A percentile compares a stretch with the other conserved stretches of the same genome.
Conservation (phyloP, 2,329 filamentous ascomycete species). For the Lachnellula suecica region DNA sequence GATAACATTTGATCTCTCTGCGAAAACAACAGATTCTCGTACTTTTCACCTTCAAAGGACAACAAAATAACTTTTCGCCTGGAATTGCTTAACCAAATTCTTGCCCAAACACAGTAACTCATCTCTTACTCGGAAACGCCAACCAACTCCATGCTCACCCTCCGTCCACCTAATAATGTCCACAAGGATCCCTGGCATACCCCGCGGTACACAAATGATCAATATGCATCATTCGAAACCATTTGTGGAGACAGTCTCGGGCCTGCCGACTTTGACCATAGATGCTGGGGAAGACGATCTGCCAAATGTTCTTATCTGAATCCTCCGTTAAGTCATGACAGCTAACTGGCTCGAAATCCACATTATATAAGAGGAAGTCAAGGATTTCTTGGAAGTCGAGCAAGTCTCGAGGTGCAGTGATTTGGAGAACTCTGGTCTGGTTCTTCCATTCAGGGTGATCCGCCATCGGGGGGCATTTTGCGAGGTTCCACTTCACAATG, state of each 20-base stretch:
- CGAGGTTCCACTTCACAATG: slow-evolving; percentile 10
- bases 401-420: slow-evolving; percentile 3
- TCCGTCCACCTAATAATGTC: no score
- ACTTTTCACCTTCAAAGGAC: no score
- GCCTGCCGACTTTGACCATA: slow-evolving; percentile 7
- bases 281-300: slow-evolving; percentile 7
- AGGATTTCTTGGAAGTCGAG: slow-evolving; percentile 4
- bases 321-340: not conserved
- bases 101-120: not conserved
- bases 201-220: not conserved
- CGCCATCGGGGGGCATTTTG: slow-evolving; percentile 5
- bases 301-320: slow-evolving; percentile 5
- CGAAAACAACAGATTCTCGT: no score
- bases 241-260: not conserved
- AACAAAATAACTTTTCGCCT: no score
- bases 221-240: not conserved
- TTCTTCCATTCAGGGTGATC: not conserved
- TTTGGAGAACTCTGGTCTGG: slow-evolving; percentile 12
- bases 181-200: not conserved
- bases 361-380: not conserved
- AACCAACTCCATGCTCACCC: not conserved
- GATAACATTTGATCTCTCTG: no score
- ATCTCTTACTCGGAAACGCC: not conserved
- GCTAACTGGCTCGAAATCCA: not conserved
- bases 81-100: no score